Evolutionary conservation across 805 yeast genomes (phyloP).

Genomic region (Grigorovia yakushimaensis): DNA sequence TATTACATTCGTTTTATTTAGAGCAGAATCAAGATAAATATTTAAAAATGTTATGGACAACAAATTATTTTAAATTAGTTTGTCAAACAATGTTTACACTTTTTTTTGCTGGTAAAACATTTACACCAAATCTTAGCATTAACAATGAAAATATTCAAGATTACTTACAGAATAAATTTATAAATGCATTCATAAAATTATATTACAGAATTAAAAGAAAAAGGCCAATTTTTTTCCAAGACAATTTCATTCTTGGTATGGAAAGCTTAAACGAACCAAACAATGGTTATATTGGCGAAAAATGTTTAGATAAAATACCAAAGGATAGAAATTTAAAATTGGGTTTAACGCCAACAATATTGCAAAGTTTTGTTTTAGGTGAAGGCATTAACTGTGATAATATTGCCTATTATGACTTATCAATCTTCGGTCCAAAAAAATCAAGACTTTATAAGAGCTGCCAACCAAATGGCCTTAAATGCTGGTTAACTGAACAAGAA

Average conservation of each 20-base stretch:
- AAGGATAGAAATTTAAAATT: constrained; percentile 55
- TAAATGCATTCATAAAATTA: constrained; percentile 42
- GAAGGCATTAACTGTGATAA: constrained; percentile 56
- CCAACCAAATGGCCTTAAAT: constrained; percentile 48
- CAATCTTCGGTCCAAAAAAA: constrained; percentile 69
- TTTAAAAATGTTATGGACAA: constrained; percentile 89
- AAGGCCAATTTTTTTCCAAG: constrained; percentile 38
- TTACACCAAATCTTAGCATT: constrained; percentile 66
- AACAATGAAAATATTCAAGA: constrained; percentile 72
- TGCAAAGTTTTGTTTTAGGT: constrained; percentile 65
- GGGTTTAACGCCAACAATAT: constrained; percentile 76
- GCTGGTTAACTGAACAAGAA: constrained; percentile 55
- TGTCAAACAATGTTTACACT: constrained; percentile 74
- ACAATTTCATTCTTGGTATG: constrained; percentile 48
- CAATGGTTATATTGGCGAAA: constrained; percentile 58
- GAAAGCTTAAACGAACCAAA: constrained; percentile 85
- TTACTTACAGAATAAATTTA: constrained; percentile 56
- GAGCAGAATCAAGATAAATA: constrained; percentile 36
- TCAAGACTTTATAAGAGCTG: constrained; percentile 37
- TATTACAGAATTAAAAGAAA: constrained; percentile 31
- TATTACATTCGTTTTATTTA: constrained; percentile 51
- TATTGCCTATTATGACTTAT: constrained; percentile 60
- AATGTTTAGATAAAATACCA: constrained; percentile 46
- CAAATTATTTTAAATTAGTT: constrained; percentile 72
- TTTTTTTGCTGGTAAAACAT: constrained; percentile 68